Evolutionary conservation across 1,139 yeast species (phyloP), one percentile per base, ranked within the genome.

Genomic region (Candida tetrigidarum): DNA sequence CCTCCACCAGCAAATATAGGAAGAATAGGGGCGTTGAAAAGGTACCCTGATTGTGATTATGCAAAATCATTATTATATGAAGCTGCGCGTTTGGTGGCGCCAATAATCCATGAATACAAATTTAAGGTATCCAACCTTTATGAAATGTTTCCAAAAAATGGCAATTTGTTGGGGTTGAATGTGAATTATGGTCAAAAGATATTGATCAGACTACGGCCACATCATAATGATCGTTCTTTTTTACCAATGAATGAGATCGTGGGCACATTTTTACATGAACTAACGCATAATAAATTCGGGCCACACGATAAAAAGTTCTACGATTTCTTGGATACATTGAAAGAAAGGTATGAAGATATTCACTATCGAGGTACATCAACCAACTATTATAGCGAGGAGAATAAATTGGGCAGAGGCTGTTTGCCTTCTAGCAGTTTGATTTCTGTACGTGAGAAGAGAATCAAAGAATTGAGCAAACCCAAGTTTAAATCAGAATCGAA

Each of bases 211-310:
- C 69, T 93, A 39, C 69, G 98, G 45, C 78, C 78, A 36, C 79
- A 82, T 16, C 63, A 71, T 19, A 80, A 86, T 57, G 80, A 78
- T 30, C 57, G 68, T 25, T 67, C 66, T 64, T 91, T 92, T 59
- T 64, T 83, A 20, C 85, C 92, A 0, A 68, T 86, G 63, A 80
- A 84, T 11, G 84, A 83, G 43, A 66, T 91, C 2, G 60, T 92
- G 12, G 96, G 92, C 0, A 90, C 97, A 0, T 79, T 91, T 81
- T 69, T 93, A 9, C 99, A 93, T 62, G 99, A 93, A 61, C 69
- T 93, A 37, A 80, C 91, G 2, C 99, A 93, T 59, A 92, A 90
- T 61, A 59, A 75, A 23, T 71, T 71, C 56, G 97, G 97, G 0
- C 86, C 96, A 0, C 99, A 93, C 59, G 86, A 93, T 64, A 79